phyloP scores from a whole-genome alignment of 306 rosid genomes.

The Chamaecrista fasciculata region DNA sequence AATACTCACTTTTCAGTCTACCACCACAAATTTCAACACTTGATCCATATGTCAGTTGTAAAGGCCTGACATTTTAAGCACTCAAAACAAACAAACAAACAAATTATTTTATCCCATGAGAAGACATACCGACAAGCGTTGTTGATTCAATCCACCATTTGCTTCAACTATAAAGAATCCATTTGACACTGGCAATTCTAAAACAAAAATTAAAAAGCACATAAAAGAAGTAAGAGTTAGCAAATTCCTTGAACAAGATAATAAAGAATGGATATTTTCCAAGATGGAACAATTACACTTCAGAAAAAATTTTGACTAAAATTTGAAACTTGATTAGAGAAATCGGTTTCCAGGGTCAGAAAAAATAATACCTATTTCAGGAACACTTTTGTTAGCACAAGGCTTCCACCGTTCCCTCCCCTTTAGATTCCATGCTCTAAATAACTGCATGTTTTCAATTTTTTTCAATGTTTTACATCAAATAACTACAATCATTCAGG shows the following conservation, averaged over 20 bases:
- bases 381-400: constrained; percentile 49
- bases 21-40: not conserved
- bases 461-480: constrained; percentile 24
- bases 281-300: constrained; percentile 11
- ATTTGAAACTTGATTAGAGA: not conserved
- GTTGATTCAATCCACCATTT: constrained; percentile 96
- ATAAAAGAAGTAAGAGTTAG: constrained; percentile 28
- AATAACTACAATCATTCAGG: not conserved
- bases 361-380: constrained; percentile 50
- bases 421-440: constrained; percentile 62
- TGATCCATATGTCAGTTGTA: constrained; percentile 20
- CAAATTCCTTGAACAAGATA: constrained; percentile 18
- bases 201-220: not conserved
- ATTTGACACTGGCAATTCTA: constrained; percentile 80
- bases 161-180: constrained; percentile 96
- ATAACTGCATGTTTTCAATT: constrained; percentile 56
- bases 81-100: constrained; percentile 20
- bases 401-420: constrained; percentile 68
- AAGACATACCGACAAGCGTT: constrained; percentile 83
- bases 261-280: constrained; percentile 2
- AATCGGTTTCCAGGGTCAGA: not conserved
- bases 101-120: constrained; percentile 21
- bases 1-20: constrained; percentile 9
- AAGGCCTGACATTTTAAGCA: not conserved
- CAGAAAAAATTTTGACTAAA: not conserved